These are phyloP conservation scores for Vishniacozyma victoriae DNA, from an alignment of 768 basidiomycete genomes.

Conservation along the genomic window DNA sequence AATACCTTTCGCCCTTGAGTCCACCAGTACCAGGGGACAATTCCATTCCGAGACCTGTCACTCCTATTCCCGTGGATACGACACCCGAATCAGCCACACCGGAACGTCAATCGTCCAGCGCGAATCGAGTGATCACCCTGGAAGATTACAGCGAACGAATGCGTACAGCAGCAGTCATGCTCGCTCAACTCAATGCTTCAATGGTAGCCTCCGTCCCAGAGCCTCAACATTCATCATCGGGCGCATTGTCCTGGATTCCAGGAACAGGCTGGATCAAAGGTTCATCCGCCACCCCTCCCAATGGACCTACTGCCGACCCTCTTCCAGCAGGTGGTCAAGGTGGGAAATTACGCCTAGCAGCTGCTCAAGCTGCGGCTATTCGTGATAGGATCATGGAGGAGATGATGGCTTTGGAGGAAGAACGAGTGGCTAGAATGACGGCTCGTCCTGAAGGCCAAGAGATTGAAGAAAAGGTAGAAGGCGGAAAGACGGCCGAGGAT, in stretches of 20 bases:
- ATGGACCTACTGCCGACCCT: background rate
- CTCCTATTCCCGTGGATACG: background rate
- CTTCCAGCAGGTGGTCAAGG: slow-evolving; percentile 49
- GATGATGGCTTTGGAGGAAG: slow-evolving; percentile 94
- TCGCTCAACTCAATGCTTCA: slow-evolving; percentile 82
- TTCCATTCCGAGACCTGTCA: background rate
- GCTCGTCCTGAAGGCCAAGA: slow-evolving; percentile 43
- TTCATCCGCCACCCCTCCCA: background rate
- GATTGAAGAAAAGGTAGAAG: slow-evolving; percentile 16
- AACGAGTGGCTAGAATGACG: slow-evolving; percentile 86
- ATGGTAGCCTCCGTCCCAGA: slow-evolving; percentile 36
- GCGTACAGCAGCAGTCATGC: slow-evolving; percentile 97
- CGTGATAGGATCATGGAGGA: slow-evolving; percentile 95
- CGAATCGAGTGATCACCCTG: slow-evolving; percentile 58
- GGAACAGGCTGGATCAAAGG: slow-evolving; percentile 55
- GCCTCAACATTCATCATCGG: slow-evolving; percentile 17
- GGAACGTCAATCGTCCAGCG: background rate
- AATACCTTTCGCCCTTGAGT: slow-evolving; percentile 1
- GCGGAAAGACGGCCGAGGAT: slow-evolving; percentile 45
- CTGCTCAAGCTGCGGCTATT: slow-evolving; percentile 80
- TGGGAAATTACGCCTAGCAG: slow-evolving; percentile 61
- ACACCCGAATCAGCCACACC: too few species aligned
- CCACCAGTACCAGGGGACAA: slow-evolving; percentile 10
- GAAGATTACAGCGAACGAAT: slow-evolving; percentile 98
- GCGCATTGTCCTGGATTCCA: slow-evolving; percentile 55